Percentiles rank a stretch among this genome's conserved stretches.
These are phyloP conservation scores for Hippophae rhamnoides DNA, from an alignment of 306 rosid species.

Conservation along the genomic window DNA sequence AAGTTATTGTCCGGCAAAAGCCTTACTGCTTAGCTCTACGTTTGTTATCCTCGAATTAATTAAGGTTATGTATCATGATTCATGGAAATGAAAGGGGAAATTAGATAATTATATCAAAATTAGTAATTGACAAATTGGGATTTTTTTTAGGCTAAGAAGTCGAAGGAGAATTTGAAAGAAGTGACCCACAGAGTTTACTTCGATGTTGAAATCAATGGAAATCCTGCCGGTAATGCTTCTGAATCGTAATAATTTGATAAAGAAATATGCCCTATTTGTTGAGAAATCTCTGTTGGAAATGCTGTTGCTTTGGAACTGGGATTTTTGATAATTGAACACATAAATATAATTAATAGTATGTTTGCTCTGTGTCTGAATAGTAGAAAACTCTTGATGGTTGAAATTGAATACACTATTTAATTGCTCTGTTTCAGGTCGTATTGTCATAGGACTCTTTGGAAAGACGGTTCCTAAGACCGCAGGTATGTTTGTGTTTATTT, in stretches of 20 bases:
- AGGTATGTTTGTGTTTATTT: constrained; percentile 33
- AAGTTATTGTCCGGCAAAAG: not conserved
- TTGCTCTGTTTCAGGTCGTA: constrained; percentile 56
- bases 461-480: constrained; percentile 95
- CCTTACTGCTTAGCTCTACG: not conserved
- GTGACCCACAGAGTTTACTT: constrained; percentile 83
- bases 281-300: not conserved
- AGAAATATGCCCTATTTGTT: not conserved
- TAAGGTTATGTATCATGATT: not conserved
- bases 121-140: not conserved
- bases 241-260: not conserved
- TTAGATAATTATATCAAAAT: not conserved
- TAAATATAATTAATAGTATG: too few species aligned
- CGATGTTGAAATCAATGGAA: constrained; percentile 76
- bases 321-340: not conserved
- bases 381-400: not conserved
- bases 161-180: constrained; percentile 67
- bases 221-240: constrained; percentile 55
- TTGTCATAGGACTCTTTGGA: constrained; percentile 83
- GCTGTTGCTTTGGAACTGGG: not conserved
- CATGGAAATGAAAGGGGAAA: not conserved
- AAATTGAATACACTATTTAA: constrained; percentile 2
- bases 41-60: not conserved
- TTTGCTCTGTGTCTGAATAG: not conserved
- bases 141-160: constrained; percentile 61